A percentile compares a stretch with the other conserved stretches of the same genome.
Conservation (phyloP, 768 basidiomycete species). For the Serendipita sp. region DNA sequence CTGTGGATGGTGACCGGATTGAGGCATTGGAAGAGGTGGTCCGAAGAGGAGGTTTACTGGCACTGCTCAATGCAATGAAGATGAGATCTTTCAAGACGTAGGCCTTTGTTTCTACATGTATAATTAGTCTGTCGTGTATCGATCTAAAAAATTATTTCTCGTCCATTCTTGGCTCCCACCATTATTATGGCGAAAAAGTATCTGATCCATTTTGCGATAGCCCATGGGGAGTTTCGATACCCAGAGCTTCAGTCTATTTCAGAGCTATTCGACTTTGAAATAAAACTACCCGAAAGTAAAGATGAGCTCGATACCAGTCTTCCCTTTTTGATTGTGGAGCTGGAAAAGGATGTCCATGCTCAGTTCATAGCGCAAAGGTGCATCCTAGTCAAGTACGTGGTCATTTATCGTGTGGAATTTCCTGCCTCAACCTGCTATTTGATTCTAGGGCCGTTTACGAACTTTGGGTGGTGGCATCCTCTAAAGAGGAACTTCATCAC, state of each 20-base stretch:
- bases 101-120: not conserved
- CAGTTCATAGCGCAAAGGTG: slow-evolving; percentile 56
- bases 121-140: not conserved
- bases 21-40: not conserved
- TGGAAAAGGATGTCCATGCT: slow-evolving; percentile 61
- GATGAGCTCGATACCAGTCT: slow-evolving; percentile 36
- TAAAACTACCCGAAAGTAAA: slow-evolving; percentile 30
- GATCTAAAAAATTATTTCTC: not conserved
- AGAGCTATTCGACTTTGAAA: slow-evolving; percentile 50
- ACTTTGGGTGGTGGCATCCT: slow-evolving; percentile 55
- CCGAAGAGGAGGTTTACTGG: not conserved
- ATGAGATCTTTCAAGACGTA: not conserved
- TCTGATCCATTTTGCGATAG: slow-evolving; percentile 65
- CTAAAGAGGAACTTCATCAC: slow-evolving; percentile 54
- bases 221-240: slow-evolving; percentile 65
- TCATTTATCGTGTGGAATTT: not conserved
- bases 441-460: slow-evolving; percentile 52
- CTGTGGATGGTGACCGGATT: not conserved
- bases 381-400: slow-evolving; percentile 58
- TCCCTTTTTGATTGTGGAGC: slow-evolving; percentile 58
- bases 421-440: not conserved
- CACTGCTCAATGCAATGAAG: not conserved
- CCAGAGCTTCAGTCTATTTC: slow-evolving; percentile 70
- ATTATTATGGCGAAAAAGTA: slow-evolving; percentile 19
- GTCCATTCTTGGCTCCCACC: not conserved